Conservation (phyloP, 2,329 filamentous ascomycete species). For the Claviceps pusilla region DNA sequence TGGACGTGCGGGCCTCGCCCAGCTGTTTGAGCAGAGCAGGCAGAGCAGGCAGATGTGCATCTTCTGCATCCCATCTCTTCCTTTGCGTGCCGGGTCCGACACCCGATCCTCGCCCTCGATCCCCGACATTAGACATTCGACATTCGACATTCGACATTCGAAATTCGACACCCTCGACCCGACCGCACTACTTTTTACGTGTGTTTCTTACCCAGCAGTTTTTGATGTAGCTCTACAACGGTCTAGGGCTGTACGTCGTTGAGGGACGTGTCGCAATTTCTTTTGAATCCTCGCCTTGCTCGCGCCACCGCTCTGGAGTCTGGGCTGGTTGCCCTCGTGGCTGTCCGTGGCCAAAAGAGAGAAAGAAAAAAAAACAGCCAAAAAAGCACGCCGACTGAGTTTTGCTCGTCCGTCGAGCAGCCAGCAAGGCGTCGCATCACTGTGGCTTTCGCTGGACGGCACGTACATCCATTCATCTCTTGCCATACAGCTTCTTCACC, state of each 20-base stretch:
- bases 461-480: background rate
- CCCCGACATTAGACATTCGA: too few species aligned
- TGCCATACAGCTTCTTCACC: background rate
- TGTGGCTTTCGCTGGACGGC: background rate
- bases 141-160: too few species aligned
- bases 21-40: background rate
- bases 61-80: background rate
- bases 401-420: background rate
- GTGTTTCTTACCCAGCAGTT: constrained; percentile 1
- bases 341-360: background rate
- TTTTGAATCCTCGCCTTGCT: background rate
- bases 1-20: background rate
- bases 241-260: constrained; percentile 1
- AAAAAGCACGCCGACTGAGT: background rate
- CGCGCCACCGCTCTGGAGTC: background rate
- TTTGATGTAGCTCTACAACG: constrained; percentile 5
- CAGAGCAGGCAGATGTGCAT: background rate
- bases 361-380: too few species aligned
- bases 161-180: background rate
- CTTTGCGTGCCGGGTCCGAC: background rate
- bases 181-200: background rate
- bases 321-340: background rate
- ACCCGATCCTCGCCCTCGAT: background rate
- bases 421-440: background rate
- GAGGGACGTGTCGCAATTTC: background rate